Evolutionary conservation across 352 stramenopile genomes (phyloP), one percentile per base, ranked within the genome.

Genomic region (Discostella stelligera): DNA sequence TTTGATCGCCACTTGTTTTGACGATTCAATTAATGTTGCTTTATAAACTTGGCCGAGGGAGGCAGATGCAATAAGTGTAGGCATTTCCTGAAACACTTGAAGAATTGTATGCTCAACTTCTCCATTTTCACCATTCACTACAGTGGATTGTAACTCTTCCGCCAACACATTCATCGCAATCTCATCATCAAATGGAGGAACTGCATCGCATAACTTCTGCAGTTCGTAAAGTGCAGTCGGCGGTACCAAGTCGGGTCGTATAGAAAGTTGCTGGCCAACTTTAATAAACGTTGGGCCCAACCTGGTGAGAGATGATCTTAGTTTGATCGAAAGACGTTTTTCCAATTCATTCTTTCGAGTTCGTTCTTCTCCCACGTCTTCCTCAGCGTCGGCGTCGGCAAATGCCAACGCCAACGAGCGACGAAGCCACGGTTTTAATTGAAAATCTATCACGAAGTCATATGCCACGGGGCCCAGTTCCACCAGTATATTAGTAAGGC

Each of bases 201-300:
- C 90, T 9, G 83, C 72, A 87, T 95, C 90, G 73, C 88, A 94
- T 4, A 95, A 60, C 58, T 82, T 83, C 73, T 91, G 83, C 10
- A 95, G 58, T 55, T 94, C 88, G 21, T 84, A 79, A 11, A 95
- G 72, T 9, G 90, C 82, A 23, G 49, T 54, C 5, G 85, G 86
- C 37, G 87, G 84, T 20, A 94, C 74, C 7, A 95, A 64, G 84
- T 95, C 91, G 5, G 91, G 91, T 41, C 91, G 74, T 55, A 93
- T 94, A 0, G 79, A 89, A 0, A 95, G 70, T 66, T 93, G 84
- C 58, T 95, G 91, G 41, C 91, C 89, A 9, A 86, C 67, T 74
- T 95, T 95, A 10, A 95, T 78, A 71, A 91, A 94, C 16, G 86
- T 84, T 39, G 91, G 91, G 21, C 91, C 91, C 0, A 95, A 61